Percentiles rank a stretch among this genome's conserved stretches.
Conservation (phyloP, 495 filamentous ascomycete species). For the Talaromyces liani region DNA sequence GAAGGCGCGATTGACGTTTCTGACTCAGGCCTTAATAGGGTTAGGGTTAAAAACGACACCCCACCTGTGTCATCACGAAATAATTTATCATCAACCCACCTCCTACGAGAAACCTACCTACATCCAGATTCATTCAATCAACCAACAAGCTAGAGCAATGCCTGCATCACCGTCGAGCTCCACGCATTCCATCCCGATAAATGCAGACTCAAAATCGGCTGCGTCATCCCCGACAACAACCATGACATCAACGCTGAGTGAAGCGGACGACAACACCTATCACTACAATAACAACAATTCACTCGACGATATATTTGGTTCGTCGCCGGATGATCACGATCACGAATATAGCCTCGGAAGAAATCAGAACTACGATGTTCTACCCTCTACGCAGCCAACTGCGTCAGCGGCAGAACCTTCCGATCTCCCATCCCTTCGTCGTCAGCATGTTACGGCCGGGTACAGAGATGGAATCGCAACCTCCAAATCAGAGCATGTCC, state of each 20-base stretch:
- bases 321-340: constrained; percentile 21
- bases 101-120: neutral
- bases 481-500: constrained; percentile 63
- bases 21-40: neutral
- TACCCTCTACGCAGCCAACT: neutral
- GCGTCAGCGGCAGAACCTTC: constrained; percentile 38
- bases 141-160: neutral
- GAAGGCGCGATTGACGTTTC: neutral
- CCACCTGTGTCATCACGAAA: neutral
- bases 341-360: neutral
- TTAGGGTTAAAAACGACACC: neutral
- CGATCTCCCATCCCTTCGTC: constrained; percentile 67
- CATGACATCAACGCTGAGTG: constrained; percentile 17
- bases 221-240: constrained; percentile 21
- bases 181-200: neutral
- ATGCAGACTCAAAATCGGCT: constrained; percentile 1
- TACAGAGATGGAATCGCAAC: constrained; percentile 79
- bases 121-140: neutral
- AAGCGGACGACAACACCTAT: constrained; percentile 10
- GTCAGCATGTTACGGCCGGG: constrained; percentile 73
- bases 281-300: constrained; percentile 19
- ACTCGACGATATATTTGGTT: constrained; percentile 43
- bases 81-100: neutral
- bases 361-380: neutral
- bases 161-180: constrained; percentile 4